These are phyloP conservation scores for Aspergillus leporis DNA, from an alignment of 495 filamentous ascomycete species.

Conservation along the genomic window DNA sequence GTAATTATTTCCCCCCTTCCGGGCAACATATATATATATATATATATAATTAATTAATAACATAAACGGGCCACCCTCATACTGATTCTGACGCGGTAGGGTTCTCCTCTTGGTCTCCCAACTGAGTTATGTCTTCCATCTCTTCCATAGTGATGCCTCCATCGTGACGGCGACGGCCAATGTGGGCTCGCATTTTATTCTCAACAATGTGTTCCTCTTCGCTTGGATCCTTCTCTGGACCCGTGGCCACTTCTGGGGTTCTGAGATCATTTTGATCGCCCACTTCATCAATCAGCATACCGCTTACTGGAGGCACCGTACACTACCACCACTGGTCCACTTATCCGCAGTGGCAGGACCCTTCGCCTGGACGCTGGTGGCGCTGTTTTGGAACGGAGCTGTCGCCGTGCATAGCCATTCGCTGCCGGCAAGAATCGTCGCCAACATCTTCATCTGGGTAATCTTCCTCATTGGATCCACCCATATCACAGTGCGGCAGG, in stretches of 20 bases:
- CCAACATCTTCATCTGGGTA: constrained; percentile 84
- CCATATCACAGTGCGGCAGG: constrained; percentile 69
- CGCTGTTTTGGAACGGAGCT: constrained; percentile 85
- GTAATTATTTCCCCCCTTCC: constrained; percentile 37
- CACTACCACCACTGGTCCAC: constrained; percentile 70
- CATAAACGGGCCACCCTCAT: too few species aligned
- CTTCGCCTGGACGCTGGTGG: constrained; percentile 79
- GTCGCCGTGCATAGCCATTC: constrained; percentile 63
- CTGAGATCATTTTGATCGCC: constrained; percentile 72
- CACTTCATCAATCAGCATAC: constrained; percentile 77
- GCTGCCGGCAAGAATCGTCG: constrained; percentile 69
- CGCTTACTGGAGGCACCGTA: constrained; percentile 76
- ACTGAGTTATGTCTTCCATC: constrained; percentile 69
- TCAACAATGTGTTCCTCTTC: constrained; percentile 78
- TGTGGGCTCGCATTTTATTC: constrained; percentile 80
- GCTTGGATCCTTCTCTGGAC: constrained; percentile 82
- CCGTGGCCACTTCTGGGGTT: constrained; percentile 66
- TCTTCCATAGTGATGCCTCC: constrained; percentile 65
- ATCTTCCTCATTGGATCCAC: constrained; percentile 71
- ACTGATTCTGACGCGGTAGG: constrained; percentile 41
- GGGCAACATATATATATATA: constrained; percentile 4
- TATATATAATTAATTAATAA: too few species aligned
- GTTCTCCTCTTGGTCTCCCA: constrained; percentile 74
- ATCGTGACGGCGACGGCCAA: constrained; percentile 68
- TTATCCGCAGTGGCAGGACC: constrained; percentile 72